These are phyloP conservation scores for Exserohilum turcica DNA, from an alignment of 2,329 filamentous ascomycete genomes.

Conservation along the genomic window DNA sequence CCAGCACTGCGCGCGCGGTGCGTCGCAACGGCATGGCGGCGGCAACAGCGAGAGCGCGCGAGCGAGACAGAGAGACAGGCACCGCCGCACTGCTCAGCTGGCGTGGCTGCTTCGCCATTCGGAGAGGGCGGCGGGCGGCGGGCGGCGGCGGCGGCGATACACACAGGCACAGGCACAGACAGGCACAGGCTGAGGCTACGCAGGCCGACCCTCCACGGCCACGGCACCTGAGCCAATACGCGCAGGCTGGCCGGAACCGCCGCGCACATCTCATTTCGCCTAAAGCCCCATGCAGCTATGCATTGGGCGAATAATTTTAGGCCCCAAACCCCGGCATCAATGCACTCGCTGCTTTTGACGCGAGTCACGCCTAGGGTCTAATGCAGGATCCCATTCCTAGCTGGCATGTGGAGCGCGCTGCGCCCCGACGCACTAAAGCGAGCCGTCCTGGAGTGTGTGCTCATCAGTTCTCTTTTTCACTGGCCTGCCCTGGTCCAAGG, in stretches of 20 bases:
- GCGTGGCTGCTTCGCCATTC: conserved; percentile 19
- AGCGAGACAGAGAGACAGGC: too few relatives aligned
- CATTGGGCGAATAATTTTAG: conserved; percentile 40
- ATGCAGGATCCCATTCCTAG: conserved; percentile 27
- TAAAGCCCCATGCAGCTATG: conserved; percentile 38
- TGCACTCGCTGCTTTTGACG: conserved; percentile 42
- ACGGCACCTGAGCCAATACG: conserved; percentile 31
- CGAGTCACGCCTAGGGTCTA: conserved; percentile 27
- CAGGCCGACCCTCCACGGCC: conserved; percentile 7
- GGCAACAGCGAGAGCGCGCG: too few relatives aligned
- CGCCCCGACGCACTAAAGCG: conserved; percentile 48
- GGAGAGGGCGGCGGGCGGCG: conserved; percentile 30
- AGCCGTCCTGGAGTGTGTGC: conserved; percentile 46
- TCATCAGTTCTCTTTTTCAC: conserved; percentile 51
- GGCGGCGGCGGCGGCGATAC: too few relatives aligned
- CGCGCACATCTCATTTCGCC: conserved; percentile 46
- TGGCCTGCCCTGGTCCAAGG: conserved; percentile 46
- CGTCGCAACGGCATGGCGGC: neutral
- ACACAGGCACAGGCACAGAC: too few relatives aligned
- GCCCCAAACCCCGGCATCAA: conserved; percentile 46
- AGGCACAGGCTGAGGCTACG: conserved; percentile 16
- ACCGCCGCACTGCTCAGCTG: conserved; percentile 15
- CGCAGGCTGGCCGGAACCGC: conserved; percentile 28
- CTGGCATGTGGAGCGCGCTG: conserved; percentile 47
- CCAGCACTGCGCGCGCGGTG: neutral